Percentiles rank a stretch among this genome's conserved stretches.
phyloP scores from a whole-genome alignment of 768 basidiomycete species.

The Pleurotus sapidus region DNA sequence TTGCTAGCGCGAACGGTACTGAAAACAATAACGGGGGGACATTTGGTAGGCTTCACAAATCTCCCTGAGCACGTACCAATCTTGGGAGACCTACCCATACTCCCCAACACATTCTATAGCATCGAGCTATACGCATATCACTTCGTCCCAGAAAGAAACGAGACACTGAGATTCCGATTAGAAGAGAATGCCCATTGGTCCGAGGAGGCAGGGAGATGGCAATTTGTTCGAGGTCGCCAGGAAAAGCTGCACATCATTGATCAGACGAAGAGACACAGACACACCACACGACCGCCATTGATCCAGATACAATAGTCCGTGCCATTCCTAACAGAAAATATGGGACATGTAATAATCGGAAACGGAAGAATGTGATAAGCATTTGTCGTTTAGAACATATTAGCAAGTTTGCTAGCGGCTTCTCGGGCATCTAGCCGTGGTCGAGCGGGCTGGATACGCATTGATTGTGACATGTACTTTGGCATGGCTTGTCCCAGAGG shows the following conservation, averaged over 20 bases:
- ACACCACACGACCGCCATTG: not conserved
- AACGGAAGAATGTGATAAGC: not conserved
- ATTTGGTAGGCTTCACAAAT: constrained; percentile 37
- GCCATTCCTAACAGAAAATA: not conserved
- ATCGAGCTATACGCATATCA: constrained; percentile 51
- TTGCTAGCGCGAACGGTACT: not conserved
- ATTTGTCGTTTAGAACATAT: constrained; percentile 60
- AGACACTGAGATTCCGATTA: constrained; percentile 39
- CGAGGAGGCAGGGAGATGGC: constrained; percentile 33
- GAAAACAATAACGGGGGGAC: not conserved
- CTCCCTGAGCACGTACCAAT: constrained; percentile 42
- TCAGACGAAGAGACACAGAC: constrained; percentile 10
- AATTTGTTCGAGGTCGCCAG: constrained; percentile 49
- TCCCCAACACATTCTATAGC: constrained; percentile 50
- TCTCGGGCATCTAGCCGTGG: constrained; percentile 80
- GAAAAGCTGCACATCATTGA: constrained; percentile 44
- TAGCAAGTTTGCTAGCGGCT: constrained; percentile 87
- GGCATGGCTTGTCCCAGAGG: constrained; percentile 63
- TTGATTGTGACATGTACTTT: constrained; percentile 68
- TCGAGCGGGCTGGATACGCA: constrained; percentile 69
- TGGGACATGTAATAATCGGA: not conserved
- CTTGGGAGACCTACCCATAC: constrained; percentile 43
- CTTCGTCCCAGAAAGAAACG: constrained; percentile 46
- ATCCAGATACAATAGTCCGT: constrained; percentile 2
- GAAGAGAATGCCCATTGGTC: constrained; percentile 46